Conservation (phyloP, 208 protist genomes). For the Crithidia fasciculata region DNA sequence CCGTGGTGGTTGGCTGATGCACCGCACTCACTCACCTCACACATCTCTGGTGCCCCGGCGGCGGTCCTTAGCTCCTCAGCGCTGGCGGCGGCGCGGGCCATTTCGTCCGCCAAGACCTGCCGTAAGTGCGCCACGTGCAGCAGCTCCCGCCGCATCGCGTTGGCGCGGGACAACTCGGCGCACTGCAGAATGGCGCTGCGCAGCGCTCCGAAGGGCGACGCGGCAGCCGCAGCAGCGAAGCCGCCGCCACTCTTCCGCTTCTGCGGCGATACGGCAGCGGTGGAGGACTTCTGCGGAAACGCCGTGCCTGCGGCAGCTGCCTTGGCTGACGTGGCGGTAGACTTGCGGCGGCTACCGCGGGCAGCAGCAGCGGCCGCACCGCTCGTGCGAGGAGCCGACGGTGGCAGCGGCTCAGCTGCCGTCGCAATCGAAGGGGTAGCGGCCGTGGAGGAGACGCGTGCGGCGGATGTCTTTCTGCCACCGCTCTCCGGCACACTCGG, state of each 20-base stretch:
- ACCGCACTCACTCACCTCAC: constrained; percentile 1
- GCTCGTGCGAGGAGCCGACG: background rate
- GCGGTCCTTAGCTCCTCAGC: too few relatives aligned
- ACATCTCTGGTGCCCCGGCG: background rate
- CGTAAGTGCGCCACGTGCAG: constrained; percentile 49
- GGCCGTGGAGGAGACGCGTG: background rate
- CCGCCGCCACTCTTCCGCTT: background rate
- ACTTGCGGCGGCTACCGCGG: background rate
- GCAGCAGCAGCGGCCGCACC: background rate
- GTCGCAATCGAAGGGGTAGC: background rate
- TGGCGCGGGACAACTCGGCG: constrained; percentile 44
- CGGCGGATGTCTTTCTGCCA: background rate
- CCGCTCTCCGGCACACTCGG: too few relatives aligned
- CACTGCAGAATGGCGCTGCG: constrained; percentile 31
- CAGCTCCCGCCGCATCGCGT: constrained; percentile 44
- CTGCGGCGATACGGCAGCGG: background rate
- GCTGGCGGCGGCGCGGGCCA: background rate
- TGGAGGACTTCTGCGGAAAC: background rate
- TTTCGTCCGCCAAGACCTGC: constrained; percentile 23
- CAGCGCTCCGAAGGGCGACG: background rate
- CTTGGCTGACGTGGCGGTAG: background rate
- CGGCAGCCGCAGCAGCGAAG: background rate
- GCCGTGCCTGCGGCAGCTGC: background rate
- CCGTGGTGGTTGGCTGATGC: too few relatives aligned
- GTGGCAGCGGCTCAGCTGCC: background rate